Percentiles rank a stretch among this genome's conserved stretches.
These are phyloP conservation scores for Kwoniella newhampshirensis DNA, from an alignment of 768 basidiomycete species.

Conservation along the genomic window DNA sequence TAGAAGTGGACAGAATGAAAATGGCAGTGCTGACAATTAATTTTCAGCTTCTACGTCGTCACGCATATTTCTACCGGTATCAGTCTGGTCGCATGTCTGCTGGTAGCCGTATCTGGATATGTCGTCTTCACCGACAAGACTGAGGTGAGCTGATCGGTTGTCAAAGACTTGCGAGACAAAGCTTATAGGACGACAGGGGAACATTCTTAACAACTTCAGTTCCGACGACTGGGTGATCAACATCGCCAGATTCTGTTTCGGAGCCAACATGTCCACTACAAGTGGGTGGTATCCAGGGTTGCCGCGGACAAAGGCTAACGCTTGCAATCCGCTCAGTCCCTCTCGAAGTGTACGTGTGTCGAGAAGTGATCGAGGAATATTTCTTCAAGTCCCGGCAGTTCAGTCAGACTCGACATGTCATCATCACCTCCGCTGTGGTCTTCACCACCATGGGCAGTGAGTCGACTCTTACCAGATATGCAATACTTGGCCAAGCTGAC, in stretches of 20 bases:
- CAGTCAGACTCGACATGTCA: constrained; percentile 76
- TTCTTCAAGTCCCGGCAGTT: constrained; percentile 89
- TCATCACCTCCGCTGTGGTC: constrained; percentile 84
- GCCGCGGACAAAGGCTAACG: not conserved
- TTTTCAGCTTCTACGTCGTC: constrained; percentile 68
- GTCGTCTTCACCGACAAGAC: constrained; percentile 81
- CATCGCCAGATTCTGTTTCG: constrained; percentile 89
- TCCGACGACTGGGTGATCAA: constrained; percentile 86
- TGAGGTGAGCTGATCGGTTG: constrained; percentile 25
- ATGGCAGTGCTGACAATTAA: not conserved
- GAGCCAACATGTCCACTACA: constrained; percentile 97
- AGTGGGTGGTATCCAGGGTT: constrained; percentile 42
- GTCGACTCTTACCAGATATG: too few relatives aligned
- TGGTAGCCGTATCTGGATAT: constrained; percentile 82
- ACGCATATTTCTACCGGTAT: constrained; percentile 86
- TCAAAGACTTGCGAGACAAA: not conserved
- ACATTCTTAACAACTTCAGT: constrained; percentile 93
- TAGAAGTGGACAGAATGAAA: not conserved
- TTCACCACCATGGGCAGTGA: constrained; percentile 77
- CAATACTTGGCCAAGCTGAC: too few relatives aligned
- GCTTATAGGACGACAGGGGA: constrained; percentile 63
- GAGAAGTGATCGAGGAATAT: constrained; percentile 94
- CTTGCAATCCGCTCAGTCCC: constrained; percentile 58
- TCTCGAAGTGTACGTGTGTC: constrained; percentile 91
- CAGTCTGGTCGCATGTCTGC: constrained; percentile 78